Conservation (phyloP, 2,329 filamentous ascomycete species). For the Nannizziopsis barbatae region DNA sequence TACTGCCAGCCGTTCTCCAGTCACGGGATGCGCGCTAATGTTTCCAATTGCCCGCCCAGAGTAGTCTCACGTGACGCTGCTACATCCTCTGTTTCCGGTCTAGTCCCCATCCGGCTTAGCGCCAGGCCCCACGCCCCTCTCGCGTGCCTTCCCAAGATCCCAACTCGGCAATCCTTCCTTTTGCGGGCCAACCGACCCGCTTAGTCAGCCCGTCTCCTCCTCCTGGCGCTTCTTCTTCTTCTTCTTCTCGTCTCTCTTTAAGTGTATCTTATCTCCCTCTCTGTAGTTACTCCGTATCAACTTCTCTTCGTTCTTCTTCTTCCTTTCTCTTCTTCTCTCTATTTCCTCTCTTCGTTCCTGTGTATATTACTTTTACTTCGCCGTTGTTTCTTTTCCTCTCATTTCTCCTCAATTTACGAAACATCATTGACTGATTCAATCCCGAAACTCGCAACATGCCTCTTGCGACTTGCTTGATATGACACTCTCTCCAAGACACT, state of each 20-base stretch:
- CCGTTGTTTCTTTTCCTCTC: background rate
- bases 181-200: background rate
- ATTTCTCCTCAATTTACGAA: too few relatives aligned
- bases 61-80: background rate
- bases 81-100: background rate
- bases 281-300: background rate
- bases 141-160: too few relatives aligned
- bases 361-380: background rate
- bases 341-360: background rate
- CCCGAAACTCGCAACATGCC: too few relatives aligned
- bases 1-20: too few relatives aligned
- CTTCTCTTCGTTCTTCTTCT: background rate
- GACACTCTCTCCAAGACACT: background rate
- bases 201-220: background rate
- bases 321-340: background rate
- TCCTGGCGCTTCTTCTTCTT: background rate
- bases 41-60: background rate
- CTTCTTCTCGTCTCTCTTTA: background rate
- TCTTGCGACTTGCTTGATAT: background rate
- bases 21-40: background rate
- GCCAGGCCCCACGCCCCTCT: background rate
- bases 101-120: background rate
- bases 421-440: too few relatives aligned
- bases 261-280: background rate
- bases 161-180: too few relatives aligned